phyloP scores from a whole-genome alignment of 2,329 filamentous ascomycete species.

The Diaporthe sp. region DNA sequence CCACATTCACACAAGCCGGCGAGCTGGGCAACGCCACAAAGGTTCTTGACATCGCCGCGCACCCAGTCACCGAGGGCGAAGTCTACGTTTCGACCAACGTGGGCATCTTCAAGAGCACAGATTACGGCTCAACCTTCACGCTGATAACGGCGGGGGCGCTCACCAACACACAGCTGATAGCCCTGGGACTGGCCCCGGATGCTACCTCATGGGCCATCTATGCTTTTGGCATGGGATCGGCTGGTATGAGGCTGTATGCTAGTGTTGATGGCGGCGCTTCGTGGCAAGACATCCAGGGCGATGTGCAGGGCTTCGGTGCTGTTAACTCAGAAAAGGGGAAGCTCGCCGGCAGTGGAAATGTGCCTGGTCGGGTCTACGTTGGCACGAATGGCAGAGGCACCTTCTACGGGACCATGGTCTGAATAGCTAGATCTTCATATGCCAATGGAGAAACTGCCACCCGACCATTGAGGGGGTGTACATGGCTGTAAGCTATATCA shows the following conservation, averaged over 20 bases:
- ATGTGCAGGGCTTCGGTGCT: conserved; percentile 56
- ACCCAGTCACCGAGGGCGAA: conserved; percentile 69
- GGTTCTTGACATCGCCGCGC: conserved; percentile 69
- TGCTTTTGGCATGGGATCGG: conserved; percentile 57
- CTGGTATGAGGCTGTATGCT: conserved; percentile 58
- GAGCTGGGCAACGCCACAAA: conserved; percentile 53
- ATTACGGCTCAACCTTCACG: conserved; percentile 63
- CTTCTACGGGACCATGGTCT: conserved; percentile 46
- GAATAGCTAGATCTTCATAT: neutral
- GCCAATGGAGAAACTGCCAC: neutral
- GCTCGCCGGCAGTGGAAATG: conserved; percentile 59
- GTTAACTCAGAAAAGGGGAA: conserved; percentile 49
- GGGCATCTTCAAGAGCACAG: conserved; percentile 65
- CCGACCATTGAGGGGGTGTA: too few relatives aligned
- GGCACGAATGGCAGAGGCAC: conserved; percentile 64
- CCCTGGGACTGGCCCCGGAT: conserved; percentile 55
- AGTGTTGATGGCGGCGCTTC: conserved; percentile 56
- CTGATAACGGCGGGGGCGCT: conserved; percentile 49
- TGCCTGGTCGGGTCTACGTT: conserved; percentile 59
- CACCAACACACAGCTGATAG: conserved; percentile 55
- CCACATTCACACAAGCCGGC: conserved; percentile 56
- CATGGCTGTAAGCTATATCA: too few relatives aligned
- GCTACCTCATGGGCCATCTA: conserved; percentile 58
- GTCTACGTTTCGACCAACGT: conserved; percentile 68
- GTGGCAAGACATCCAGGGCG: conserved; percentile 61